These are phyloP conservation scores for Tricholoma hemisulphureum DNA, from an alignment of 768 basidiomycete species.

Conservation along the genomic window DNA sequence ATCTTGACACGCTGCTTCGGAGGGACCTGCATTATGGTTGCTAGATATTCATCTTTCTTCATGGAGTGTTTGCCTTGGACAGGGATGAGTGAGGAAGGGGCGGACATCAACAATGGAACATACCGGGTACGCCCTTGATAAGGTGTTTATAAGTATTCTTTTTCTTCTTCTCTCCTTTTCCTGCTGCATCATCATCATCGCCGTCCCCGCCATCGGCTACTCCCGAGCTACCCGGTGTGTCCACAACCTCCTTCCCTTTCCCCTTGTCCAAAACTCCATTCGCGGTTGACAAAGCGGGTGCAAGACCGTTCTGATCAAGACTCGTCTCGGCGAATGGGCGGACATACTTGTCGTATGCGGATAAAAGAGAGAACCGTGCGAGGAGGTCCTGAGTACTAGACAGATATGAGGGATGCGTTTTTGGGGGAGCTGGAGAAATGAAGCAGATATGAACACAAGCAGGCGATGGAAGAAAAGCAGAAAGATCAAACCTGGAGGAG, in stretches of 20 bases:
- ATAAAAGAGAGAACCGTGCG: slow-evolving; percentile 63
- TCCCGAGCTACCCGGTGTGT: slow-evolving; percentile 34
- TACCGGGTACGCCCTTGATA: slow-evolving; percentile 73
- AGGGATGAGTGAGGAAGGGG: slow-evolving; percentile 9
- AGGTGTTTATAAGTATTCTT: slow-evolving; percentile 77
- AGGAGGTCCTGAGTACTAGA: slow-evolving; percentile 79
- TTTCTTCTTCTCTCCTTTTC: slow-evolving; percentile 66
- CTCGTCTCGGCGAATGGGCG: slow-evolving; percentile 43
- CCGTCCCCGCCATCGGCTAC: slow-evolving; percentile 45
- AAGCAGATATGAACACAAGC: background rate
- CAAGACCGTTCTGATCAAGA: slow-evolving; percentile 18
- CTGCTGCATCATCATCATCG: slow-evolving; percentile 53
- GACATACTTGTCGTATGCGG: slow-evolving; percentile 83
- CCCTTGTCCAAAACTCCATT: slow-evolving; percentile 41
- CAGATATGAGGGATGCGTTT: slow-evolving; percentile 49
- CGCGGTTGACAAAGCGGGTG: slow-evolving; percentile 16
- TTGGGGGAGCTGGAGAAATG: slow-evolving; percentile 29
- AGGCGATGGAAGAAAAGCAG: background rate
- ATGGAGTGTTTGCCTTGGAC: slow-evolving; percentile 68
- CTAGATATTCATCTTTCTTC: slow-evolving; percentile 77
- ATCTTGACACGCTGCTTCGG: slow-evolving; percentile 70
- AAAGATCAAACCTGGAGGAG: slow-evolving; percentile 39
- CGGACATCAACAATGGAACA: slow-evolving; percentile 22
- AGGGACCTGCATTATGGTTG: slow-evolving; percentile 62
- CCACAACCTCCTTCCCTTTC: slow-evolving; percentile 45